Conservation (phyloP, 345 rosid genomes). For the Pistacia atlantica region DNA sequence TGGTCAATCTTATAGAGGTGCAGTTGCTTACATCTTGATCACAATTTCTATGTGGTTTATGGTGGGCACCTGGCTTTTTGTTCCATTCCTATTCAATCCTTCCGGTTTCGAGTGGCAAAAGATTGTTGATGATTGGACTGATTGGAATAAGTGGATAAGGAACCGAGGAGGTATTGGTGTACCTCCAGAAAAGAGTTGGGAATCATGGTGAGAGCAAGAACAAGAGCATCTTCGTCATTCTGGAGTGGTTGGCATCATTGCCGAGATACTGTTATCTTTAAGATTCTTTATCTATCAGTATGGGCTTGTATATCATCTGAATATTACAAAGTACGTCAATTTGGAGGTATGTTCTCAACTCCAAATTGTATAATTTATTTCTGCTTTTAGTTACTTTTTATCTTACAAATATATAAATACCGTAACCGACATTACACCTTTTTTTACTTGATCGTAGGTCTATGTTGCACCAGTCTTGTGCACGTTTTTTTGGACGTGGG, state of each 20-base stretch:
- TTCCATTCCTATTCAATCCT: conserved; percentile 97
- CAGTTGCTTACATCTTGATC: conserved; percentile 83
- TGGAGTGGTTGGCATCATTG: conserved; percentile 87
- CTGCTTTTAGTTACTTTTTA: not conserved
- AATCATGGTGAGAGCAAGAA: conserved; percentile 99
- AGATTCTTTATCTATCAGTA: conserved; percentile 94
- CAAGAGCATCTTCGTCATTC: conserved; percentile 90
- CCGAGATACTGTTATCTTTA: conserved; percentile 82
- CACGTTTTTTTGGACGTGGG: conserved; percentile 95
- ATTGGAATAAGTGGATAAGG: conserved; percentile 98
- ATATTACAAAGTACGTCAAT: conserved; percentile 47
- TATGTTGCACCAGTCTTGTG: conserved; percentile 94
- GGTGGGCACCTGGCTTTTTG: conserved; percentile 99
- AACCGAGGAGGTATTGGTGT: conserved; percentile 98
- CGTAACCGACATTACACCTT: not conserved
- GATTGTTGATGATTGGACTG: conserved; percentile 99
- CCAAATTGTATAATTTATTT: conserved; percentile 3
- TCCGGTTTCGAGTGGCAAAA: conserved; percentile 99
- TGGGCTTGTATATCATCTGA: conserved; percentile 91
- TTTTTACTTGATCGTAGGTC: conserved; percentile 49
- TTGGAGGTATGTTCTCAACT: conserved; percentile 57
- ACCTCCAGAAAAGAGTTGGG: conserved; percentile 98
- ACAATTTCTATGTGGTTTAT: conserved; percentile 98
- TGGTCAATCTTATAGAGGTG: conserved; percentile 82
- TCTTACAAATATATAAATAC: not conserved